Evolutionary conservation across 2,329 filamentous ascomycete genomes (phyloP).

Genomic region (Aureobasidium sp.): DNA sequence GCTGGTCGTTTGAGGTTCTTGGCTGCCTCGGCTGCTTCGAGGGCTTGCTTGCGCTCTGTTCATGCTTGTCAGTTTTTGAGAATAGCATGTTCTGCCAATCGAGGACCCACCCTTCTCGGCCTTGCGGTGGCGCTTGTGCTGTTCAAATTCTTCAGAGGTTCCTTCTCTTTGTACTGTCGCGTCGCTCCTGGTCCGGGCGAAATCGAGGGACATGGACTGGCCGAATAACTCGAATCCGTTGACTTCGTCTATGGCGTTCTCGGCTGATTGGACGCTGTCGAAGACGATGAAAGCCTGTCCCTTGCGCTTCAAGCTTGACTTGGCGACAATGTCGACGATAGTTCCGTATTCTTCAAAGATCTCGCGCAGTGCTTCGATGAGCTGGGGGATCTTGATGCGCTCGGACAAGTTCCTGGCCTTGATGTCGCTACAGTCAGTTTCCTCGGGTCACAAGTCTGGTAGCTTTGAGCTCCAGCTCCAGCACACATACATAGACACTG

Average conservation of each 20-base stretch:
- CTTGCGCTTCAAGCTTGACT: slow-evolving; percentile 83
- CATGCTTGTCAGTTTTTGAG: not conserved
- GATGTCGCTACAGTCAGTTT: slow-evolving; percentile 5
- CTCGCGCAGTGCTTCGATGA: slow-evolving; percentile 64
- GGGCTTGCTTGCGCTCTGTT: slow-evolving; percentile 68
- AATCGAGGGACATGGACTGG: slow-evolving; percentile 77
- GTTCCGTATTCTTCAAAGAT: slow-evolving; percentile 86
- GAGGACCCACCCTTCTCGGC: slow-evolving; percentile 72
- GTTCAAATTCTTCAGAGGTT: slow-evolving; percentile 73
- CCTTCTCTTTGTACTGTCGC: slow-evolving; percentile 70
- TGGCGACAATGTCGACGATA: slow-evolving; percentile 76
- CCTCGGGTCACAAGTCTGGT: not conserved
- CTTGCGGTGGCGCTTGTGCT: slow-evolving; percentile 72
- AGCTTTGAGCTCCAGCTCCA: not conserved
- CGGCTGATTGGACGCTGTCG: slow-evolving; percentile 69
- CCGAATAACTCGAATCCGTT: slow-evolving; percentile 90
- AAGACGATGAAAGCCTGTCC: slow-evolving; percentile 95
- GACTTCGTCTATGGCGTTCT: slow-evolving; percentile 74
- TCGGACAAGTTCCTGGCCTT: slow-evolving; percentile 80
- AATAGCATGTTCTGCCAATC: slow-evolving; percentile 22
- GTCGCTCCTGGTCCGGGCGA: slow-evolving; percentile 78
- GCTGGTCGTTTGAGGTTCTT: slow-evolving; percentile 62
- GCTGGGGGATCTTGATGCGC: slow-evolving; percentile 69
- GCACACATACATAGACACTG: slow-evolving; percentile 27
- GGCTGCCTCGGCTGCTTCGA: slow-evolving; percentile 69